These are phyloP conservation scores for Yamadazyma akitaensis DNA, from an alignment of 805 yeast species.

Conservation along the genomic window DNA sequence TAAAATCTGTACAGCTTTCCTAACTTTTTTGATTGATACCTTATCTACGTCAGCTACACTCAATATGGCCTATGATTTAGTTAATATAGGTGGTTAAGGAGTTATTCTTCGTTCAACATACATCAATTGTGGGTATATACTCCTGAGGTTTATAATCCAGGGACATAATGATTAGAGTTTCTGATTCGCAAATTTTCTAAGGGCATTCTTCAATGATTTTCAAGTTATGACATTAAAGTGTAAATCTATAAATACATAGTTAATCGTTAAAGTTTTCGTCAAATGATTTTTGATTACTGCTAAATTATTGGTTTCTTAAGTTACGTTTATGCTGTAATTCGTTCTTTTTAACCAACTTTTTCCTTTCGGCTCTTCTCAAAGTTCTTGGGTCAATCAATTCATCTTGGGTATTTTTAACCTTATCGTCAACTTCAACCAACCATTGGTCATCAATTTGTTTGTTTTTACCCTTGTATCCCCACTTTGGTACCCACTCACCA, in stretches of 20 bases:
- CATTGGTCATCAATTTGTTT: slow-evolving; percentile 86
- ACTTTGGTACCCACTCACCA: slow-evolving; percentile 95
- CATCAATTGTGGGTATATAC: slow-evolving; percentile 65
- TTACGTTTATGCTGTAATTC: slow-evolving; percentile 82
- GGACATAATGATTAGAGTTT: background rate
- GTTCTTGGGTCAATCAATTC: slow-evolving; percentile 87
- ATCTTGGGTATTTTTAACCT: slow-evolving; percentile 46
- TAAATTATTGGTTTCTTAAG: slow-evolving; percentile 32
- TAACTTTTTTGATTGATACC: slow-evolving; percentile 66
- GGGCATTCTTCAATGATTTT: background rate
- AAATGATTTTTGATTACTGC: background rate
- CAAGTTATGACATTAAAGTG: slow-evolving; percentile 1
- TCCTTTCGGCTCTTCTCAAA: slow-evolving; percentile 76
- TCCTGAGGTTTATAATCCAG: slow-evolving; percentile 19
- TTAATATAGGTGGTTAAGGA: slow-evolving; percentile 15
- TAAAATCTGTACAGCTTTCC: slow-evolving; percentile 70
- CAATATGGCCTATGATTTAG: slow-evolving; percentile 56
- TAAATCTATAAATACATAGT: slow-evolving; percentile 2
- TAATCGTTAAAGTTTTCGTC: slow-evolving; percentile 1
- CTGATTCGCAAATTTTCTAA: background rate
- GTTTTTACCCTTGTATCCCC: slow-evolving; percentile 97
- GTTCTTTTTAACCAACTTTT: slow-evolving; percentile 80
- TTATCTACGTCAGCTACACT: slow-evolving; percentile 66
- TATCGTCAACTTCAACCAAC: slow-evolving; percentile 91
- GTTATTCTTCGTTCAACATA: slow-evolving; percentile 23